These are phyloP conservation scores for Carex pumila DNA, from an alignment of 176 grass and related monocot genomes.

Conservation along the genomic window DNA sequence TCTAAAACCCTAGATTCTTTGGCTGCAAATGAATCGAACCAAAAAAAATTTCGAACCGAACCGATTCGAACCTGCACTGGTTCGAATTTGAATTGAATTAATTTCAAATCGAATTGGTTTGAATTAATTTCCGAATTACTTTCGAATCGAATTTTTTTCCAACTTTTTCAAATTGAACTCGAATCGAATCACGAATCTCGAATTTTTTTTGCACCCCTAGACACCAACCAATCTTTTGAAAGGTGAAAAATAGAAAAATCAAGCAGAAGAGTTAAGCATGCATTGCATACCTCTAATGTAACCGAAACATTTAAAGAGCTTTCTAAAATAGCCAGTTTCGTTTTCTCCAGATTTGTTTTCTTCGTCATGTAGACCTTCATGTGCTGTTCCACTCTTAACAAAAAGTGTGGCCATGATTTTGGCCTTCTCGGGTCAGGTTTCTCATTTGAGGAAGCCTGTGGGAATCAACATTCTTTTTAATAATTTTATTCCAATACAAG, in stretches of 20 bases:
- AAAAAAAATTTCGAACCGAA: no score
- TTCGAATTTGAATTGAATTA: no score
- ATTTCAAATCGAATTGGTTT: no score
- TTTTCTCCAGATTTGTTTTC: conserved; percentile 72
- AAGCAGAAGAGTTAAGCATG: not conserved
- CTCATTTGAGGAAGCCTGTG: conserved; percentile 48
- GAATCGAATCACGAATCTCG: no score
- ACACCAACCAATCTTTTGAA: not conserved
- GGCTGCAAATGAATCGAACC: no score
- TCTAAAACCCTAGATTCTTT: no score
- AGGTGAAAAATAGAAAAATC: not conserved
- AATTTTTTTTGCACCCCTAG: no score
- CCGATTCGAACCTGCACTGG: no score
- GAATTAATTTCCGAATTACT: no score
- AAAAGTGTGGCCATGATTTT: conserved; percentile 71
- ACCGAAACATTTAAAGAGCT: conserved; percentile 92
- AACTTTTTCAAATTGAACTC: no score
- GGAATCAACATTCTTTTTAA: conserved; percentile 20
- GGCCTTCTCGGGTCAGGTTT: conserved; percentile 52
- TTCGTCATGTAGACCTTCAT: conserved; percentile 80
- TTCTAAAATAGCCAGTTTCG: conserved; percentile 72
- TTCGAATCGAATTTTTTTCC: no score
- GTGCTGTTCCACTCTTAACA: conserved; percentile 68
- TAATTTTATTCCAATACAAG: conserved; percentile 2
- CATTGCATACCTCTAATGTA: conserved; percentile 57